These are phyloP conservation scores for Eucommia ulmoides DNA, from an alignment of 257 asterid species.

Conservation along the genomic window DNA sequence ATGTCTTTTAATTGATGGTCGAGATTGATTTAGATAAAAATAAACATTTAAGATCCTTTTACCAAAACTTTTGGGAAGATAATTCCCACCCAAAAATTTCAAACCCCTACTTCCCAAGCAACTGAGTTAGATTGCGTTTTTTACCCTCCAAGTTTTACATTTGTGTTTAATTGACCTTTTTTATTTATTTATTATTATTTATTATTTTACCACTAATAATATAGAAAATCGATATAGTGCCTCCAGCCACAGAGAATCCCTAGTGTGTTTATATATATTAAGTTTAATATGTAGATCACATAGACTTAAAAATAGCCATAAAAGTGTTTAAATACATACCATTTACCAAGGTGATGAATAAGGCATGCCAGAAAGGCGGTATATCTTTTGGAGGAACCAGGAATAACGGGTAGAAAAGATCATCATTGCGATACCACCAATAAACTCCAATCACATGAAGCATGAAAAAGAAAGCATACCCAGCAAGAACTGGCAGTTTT, in stretches of 20 bases:
- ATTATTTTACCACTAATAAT: neutral
- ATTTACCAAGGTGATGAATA: slow-evolving; percentile 62
- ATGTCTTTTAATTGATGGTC: too few species aligned
- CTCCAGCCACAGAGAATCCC: neutral
- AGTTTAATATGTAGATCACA: neutral
- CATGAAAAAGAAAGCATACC: slow-evolving; percentile 42
- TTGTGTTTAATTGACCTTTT: too few species aligned
- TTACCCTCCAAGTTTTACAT: too few species aligned
- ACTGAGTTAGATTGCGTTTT: too few species aligned
- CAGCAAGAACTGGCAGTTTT: slow-evolving; percentile 47
- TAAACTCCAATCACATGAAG: slow-evolving; percentile 63
- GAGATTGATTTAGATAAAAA: too few species aligned
- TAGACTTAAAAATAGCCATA: neutral
- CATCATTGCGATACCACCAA: slow-evolving; percentile 71
- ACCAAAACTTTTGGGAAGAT: too few species aligned
- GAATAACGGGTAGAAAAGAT: slow-evolving; percentile 51
- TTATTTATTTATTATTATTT: too few species aligned
- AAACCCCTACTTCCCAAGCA: too few species aligned
- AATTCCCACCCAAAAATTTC: too few species aligned
- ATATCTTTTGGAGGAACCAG: slow-evolving; percentile 79
- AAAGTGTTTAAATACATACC: slow-evolving; percentile 25
- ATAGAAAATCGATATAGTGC: neutral
- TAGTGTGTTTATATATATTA: neutral
- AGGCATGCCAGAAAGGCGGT: slow-evolving; percentile 94
- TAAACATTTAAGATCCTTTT: too few species aligned